Percentiles rank a stretch among this genome's conserved stretches.
Evolutionary conservation across 352 stramenopile species (phyloP).

Genomic region (Achlya hypogyna): DNA sequence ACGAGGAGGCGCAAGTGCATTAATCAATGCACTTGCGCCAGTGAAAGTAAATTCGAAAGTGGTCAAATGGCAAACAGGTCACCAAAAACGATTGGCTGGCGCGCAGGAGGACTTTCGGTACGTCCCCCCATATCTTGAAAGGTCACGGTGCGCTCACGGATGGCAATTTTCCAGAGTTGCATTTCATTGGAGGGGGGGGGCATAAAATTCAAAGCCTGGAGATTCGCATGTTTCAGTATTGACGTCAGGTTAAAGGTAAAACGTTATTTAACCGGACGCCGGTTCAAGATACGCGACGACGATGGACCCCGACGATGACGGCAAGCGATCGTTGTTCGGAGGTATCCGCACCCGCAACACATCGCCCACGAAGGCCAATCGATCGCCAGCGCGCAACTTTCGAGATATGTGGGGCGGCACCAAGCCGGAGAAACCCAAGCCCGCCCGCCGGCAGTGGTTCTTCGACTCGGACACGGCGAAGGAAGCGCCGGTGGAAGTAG

Average conservation of each 20-base stretch:
- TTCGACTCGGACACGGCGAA: background rate
- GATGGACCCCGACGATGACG: conserved; percentile 4
- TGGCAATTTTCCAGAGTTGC: too few relatives aligned
- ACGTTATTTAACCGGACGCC: too few relatives aligned
- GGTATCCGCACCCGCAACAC: conserved; percentile 3
- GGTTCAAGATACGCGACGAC: background rate
- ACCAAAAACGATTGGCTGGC: too few relatives aligned
- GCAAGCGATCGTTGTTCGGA: conserved; percentile 7
- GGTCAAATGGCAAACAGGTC: too few relatives aligned
- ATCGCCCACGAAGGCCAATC: conserved; percentile 6
- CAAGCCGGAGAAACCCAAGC: background rate
- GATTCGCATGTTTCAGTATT: too few relatives aligned
- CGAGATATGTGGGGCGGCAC: conserved; percentile 7
- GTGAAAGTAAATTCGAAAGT: background rate
- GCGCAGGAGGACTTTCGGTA: too few relatives aligned
- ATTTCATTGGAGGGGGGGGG: too few relatives aligned
- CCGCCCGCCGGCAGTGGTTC: background rate
- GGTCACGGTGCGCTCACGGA: too few relatives aligned
- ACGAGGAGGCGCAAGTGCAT: too few relatives aligned
- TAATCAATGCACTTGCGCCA: background rate
- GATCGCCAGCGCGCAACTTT: conserved; percentile 15
- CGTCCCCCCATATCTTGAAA: too few relatives aligned
- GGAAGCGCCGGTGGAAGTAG: background rate
- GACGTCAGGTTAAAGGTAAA: too few relatives aligned
- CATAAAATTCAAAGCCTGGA: too few relatives aligned